A percentile compares a stretch with the other conserved stretches of the same genome.
Conservation (phyloP, 495 filamentous ascomycete species). For the Penicillium odoratum region DNA sequence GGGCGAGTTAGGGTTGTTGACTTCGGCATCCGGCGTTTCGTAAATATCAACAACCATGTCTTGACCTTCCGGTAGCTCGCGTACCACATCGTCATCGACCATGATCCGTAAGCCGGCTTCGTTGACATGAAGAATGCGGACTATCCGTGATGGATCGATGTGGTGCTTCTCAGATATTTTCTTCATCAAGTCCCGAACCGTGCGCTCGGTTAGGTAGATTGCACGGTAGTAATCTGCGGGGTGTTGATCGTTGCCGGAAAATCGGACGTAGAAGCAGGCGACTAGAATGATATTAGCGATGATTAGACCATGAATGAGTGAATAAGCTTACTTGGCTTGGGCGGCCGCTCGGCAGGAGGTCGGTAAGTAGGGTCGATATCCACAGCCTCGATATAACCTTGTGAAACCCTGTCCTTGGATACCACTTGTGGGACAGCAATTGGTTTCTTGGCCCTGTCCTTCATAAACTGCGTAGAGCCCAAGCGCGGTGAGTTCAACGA, state of each 20-base stretch:
- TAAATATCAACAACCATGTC: slow-evolving; percentile 75
- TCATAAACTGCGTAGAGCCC: slow-evolving; percentile 16
- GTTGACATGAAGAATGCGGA: slow-evolving; percentile 69
- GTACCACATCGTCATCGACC: slow-evolving; percentile 87
- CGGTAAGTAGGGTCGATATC: slow-evolving; percentile 85
- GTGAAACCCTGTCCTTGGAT: slow-evolving; percentile 46
- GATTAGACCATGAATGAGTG: background rate
- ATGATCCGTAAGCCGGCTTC: slow-evolving; percentile 74
- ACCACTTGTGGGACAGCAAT: slow-evolving; percentile 47
- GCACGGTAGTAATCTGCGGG: slow-evolving; percentile 76
- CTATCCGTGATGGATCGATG: slow-evolving; percentile 68
- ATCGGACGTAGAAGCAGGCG: slow-evolving; percentile 85
- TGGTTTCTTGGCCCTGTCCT: slow-evolving; percentile 24
- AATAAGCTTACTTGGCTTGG: slow-evolving; percentile 63
- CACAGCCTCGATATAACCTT: slow-evolving; percentile 87
- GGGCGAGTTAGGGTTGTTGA: slow-evolving; percentile 11
- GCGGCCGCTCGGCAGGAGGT: slow-evolving; percentile 68
- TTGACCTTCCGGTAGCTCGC: slow-evolving; percentile 84
- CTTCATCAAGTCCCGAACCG: slow-evolving; percentile 65
- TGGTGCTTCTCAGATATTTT: slow-evolving; percentile 75
- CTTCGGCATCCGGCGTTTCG: slow-evolving; percentile 30
- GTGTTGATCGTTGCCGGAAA: slow-evolving; percentile 49
- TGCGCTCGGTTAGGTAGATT: slow-evolving; percentile 79
- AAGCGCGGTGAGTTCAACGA: slow-evolving; percentile 48
- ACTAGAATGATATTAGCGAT: slow-evolving; percentile 42